Conservation (phyloP, 768 basidiomycete species). For the Leccinum uliginosum region DNA sequence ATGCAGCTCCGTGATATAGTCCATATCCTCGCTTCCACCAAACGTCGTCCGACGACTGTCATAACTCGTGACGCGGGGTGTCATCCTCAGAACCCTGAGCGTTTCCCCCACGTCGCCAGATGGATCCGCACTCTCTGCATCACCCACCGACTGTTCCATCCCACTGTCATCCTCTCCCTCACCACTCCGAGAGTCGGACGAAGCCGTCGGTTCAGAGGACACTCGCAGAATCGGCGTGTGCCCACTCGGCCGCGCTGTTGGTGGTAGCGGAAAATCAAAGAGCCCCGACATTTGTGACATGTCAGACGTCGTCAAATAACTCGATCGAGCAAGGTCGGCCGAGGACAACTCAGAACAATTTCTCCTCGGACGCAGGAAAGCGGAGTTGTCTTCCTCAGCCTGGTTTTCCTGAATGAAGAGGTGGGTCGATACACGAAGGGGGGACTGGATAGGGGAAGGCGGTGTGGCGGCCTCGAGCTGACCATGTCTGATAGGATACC, state of each 20-base stretch:
- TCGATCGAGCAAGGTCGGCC: slow-evolving; percentile 39
- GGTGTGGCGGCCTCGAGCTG: slow-evolving; percentile 15
- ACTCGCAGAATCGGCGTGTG: slow-evolving; percentile 43
- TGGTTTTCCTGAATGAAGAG: slow-evolving; percentile 16
- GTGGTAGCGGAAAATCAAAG: slow-evolving; percentile 70
- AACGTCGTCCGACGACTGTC: slow-evolving; percentile 23
- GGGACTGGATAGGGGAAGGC: slow-evolving; percentile 8
- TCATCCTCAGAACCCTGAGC: slow-evolving; percentile 9
- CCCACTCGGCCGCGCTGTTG: slow-evolving; percentile 28
- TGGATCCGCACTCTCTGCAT: not conserved
- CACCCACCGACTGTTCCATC: not conserved
- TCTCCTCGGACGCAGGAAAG: slow-evolving; percentile 13
- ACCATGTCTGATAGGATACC: slow-evolving; percentile 22
- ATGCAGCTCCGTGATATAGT: slow-evolving; percentile 15
- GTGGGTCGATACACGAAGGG: slow-evolving; percentile 20
- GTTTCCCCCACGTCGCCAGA: slow-evolving; percentile 14
- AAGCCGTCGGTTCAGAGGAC: slow-evolving; percentile 33
- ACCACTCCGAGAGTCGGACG: not conserved
- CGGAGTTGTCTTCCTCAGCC: not conserved
- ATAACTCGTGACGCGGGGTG: slow-evolving; percentile 4
- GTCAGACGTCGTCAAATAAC: slow-evolving; percentile 59
- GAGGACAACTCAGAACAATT: slow-evolving; percentile 24
- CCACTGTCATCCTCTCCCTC: not conserved
- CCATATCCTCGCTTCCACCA: slow-evolving; percentile 24
- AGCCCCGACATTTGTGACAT: slow-evolving; percentile 64